phyloP scores from a whole-genome alignment of 495 filamentous ascomycete species.

The Parathielavia appendiculata region DNA sequence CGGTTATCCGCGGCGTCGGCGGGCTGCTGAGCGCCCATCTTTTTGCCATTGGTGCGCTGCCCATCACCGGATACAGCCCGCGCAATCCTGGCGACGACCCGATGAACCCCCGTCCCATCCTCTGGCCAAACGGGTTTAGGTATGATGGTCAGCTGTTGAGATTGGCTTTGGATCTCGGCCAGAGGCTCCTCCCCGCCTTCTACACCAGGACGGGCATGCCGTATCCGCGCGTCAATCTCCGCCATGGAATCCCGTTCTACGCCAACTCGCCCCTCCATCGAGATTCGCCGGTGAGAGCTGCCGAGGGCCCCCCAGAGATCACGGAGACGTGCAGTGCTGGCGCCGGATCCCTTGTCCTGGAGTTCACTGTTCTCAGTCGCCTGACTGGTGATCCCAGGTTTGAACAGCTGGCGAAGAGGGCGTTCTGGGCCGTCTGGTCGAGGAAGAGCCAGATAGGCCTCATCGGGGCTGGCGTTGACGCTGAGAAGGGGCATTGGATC shows the following conservation, averaged over 20 bases:
- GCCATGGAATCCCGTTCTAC: constrained; percentile 88
- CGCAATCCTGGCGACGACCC: constrained; percentile 30
- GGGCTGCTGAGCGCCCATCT: constrained; percentile 89
- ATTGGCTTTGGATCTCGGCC: constrained; percentile 75
- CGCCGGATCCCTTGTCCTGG: constrained; percentile 86
- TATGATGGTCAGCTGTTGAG: constrained; percentile 88
- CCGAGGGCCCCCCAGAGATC: constrained; percentile 55
- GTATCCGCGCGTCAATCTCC: constrained; percentile 90
- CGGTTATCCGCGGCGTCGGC: constrained; percentile 88
- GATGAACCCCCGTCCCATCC: constrained; percentile 49
- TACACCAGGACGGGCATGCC: constrained; percentile 83
- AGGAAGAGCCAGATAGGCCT: constrained; percentile 78
- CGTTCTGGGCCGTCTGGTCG: constrained; percentile 93
- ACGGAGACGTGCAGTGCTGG: constrained; percentile 97
- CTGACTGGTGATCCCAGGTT: constrained; percentile 82
- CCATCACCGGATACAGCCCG: constrained; percentile 71
- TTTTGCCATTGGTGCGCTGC: constrained; percentile 83
- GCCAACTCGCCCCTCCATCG: constrained; percentile 67
- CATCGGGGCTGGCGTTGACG: constrained; percentile 89
- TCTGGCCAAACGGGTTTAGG: constrained; percentile 69
- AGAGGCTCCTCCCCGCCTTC: constrained; percentile 84
- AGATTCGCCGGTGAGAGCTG: constrained; percentile 25
- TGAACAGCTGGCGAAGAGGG: constrained; percentile 81
- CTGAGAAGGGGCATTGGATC: constrained; percentile 86
- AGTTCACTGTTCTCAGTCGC: constrained; percentile 85